Conservation (phyloP, 1,284 basidiomycete species). For the Mycena citricolor region DNA sequence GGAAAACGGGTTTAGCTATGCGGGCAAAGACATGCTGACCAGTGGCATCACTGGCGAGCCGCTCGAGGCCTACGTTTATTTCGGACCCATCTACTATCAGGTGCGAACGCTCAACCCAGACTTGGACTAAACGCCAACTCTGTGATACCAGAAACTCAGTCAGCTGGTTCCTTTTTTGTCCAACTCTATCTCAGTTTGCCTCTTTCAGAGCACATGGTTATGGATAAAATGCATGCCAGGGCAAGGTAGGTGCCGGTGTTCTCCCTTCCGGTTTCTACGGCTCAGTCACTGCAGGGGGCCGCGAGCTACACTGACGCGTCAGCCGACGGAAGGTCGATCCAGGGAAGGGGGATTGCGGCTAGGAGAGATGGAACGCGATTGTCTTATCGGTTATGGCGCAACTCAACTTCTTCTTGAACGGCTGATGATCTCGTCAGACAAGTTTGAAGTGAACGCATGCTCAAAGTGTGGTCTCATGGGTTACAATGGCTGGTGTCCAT, state of each 20-base stretch:
- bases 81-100: slow-evolving; percentile 99
- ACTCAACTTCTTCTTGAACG: slow-evolving; percentile 95
- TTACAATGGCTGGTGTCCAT: slow-evolving; percentile 94
- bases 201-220: slow-evolving; percentile 97
- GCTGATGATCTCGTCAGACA: slow-evolving; percentile 97
- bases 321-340: slow-evolving; percentile 97
- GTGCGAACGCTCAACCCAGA: slow-evolving; percentile 48
- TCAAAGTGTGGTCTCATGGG: slow-evolving; percentile 94
- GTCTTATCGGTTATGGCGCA: slow-evolving; percentile 93
- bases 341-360: slow-evolving; percentile 96
- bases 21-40: slow-evolving; percentile 97
- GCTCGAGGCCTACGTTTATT: slow-evolving; percentile 96
- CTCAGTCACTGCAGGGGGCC: slow-evolving; percentile 67
- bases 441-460: slow-evolving; percentile 97
- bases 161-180: slow-evolving; percentile 39
- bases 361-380: slow-evolving; percentile 99
- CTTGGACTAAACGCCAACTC: too few species aligned
- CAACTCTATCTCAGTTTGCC: slow-evolving; percentile 20
- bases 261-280: slow-evolving; percentile 4
- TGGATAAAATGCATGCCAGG: slow-evolving; percentile 99
- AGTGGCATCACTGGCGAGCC: slow-evolving; percentile 97
- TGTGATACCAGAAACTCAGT: slow-evolving; percentile 70
- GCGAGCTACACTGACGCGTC: slow-evolving; percentile 93
- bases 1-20: slow-evolving; percentile 95
- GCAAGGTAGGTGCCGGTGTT: slow-evolving; percentile 72